Evolutionary conservation across 148 eudicot genomes (phyloP).

Genomic region (Chenopodium album): DNA sequence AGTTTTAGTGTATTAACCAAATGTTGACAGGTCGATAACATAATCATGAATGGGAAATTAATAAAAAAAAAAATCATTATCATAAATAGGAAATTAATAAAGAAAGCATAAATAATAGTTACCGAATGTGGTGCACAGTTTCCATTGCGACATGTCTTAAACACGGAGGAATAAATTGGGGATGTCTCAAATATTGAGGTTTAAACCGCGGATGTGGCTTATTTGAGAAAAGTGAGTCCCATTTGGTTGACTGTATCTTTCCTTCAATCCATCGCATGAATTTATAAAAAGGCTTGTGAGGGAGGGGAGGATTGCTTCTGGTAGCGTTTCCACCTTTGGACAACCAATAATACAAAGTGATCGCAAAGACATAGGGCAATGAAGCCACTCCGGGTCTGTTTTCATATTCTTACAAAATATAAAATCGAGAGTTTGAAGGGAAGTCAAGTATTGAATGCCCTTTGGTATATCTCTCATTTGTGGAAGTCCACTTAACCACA

Average conservation of each 20-base stretch:
- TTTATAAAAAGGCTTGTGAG: neutral
- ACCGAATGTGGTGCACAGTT: no score
- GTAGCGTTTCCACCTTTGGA: constrained; percentile 2
- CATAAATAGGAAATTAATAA: no score
- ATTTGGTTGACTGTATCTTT: constrained; percentile 10
- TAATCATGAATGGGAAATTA: no score
- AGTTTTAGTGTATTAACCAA: no score
- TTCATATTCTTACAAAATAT: no score
- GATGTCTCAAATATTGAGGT: neutral
- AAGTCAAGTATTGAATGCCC: constrained; percentile 16
- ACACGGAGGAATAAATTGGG: neutral
- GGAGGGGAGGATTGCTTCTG: constrained; percentile 19
- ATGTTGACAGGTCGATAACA: no score
- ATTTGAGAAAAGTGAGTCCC: constrained; percentile 24
- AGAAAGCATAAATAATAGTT: no score
- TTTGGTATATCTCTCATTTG: constrained; percentile 9
- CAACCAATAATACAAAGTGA: neutral
- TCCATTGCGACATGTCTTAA: no score
- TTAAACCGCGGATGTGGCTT: neutral
- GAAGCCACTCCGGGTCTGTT: constrained; percentile 12
- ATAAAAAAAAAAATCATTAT: no score
- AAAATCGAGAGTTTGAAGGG: constrained; percentile 14
- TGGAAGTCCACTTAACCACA: no score
- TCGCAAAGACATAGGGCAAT: neutral
- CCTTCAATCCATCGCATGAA: neutral